These are phyloP conservation scores for Osmozyma mogii DNA, from an alignment of 805 yeast genomes.

Conservation along the genomic window DNA sequence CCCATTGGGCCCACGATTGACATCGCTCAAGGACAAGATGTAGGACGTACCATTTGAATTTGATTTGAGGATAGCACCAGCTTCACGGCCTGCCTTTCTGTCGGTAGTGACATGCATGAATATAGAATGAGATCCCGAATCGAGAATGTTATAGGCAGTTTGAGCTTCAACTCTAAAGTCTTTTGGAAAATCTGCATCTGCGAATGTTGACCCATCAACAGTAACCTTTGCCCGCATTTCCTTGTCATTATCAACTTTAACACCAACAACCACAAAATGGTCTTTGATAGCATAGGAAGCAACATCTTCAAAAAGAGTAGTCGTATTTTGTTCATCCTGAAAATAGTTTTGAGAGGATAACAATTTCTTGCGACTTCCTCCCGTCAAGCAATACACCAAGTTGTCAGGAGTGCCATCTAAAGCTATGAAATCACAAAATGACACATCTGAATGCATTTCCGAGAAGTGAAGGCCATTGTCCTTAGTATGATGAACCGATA, in stretches of 20 bases:
- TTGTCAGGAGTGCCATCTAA: conserved; percentile 22
- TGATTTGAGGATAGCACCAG: conserved; percentile 77
- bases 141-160: conserved; percentile 64
- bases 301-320: conserved; percentile 44
- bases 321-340: conserved; percentile 21
- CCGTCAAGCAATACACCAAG: too few species aligned
- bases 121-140: conserved; percentile 61
- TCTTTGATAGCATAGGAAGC: conserved; percentile 71
- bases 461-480: conserved; percentile 64
- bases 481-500: conserved; percentile 51
- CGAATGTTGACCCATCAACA: conserved; percentile 67
- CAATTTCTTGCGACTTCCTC: too few species aligned
- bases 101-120: conserved; percentile 78
- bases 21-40: conserved; percentile 57
- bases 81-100: conserved; percentile 42
- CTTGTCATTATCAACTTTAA: conserved; percentile 37
- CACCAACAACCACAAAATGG: conserved; percentile 67
- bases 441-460: conserved; percentile 43
- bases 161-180: conserved; percentile 51
- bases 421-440: conserved; percentile 63
- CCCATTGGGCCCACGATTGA: conserved; percentile 67
- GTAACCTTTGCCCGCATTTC: conserved; percentile 63
- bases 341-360: conserved; percentile 49
- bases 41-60: conserved; percentile 89
- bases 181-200: conserved; percentile 71